Evolutionary conservation across 805 yeast species (phyloP).

Genomic region (Starmerella geochares): DNA sequence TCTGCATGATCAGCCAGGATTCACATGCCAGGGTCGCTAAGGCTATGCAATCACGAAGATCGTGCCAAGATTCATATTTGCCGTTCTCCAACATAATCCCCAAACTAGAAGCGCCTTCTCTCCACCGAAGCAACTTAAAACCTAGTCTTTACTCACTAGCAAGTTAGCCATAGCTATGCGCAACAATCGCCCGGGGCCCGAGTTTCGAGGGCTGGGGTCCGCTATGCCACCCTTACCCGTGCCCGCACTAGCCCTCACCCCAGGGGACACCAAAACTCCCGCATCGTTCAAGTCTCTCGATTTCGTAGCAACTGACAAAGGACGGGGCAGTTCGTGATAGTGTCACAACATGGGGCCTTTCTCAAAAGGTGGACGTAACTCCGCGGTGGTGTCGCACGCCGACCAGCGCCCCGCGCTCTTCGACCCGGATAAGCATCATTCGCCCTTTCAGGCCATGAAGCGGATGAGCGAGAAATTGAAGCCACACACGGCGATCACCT

Average conservation of each 20-base stretch:
- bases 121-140: no score
- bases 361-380: conserved; percentile 16
- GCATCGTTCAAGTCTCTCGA: background rate
- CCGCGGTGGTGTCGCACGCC: conserved; percentile 19
- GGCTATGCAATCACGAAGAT: background rate
- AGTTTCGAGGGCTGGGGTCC: background rate
- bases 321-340: background rate
- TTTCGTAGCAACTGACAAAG: background rate
- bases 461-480: conserved; percentile 24
- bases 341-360: background rate
- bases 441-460: conserved; percentile 21
- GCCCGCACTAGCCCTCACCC: background rate
- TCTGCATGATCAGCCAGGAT: conserved; percentile 1
- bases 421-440: conserved; percentile 5
- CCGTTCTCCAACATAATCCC: no score
- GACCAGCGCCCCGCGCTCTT: conserved; percentile 15
- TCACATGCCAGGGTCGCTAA: background rate
- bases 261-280: background rate
- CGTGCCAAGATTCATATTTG: background rate
- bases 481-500: conserved; percentile 28
- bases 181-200: background rate
- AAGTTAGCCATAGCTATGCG: background rate
- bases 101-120: no score
- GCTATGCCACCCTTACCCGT: background rate
- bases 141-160: background rate